phyloP scores from a whole-genome alignment of 2,329 filamentous ascomycete genomes.

The Basipetospora chlamydospora region DNA sequence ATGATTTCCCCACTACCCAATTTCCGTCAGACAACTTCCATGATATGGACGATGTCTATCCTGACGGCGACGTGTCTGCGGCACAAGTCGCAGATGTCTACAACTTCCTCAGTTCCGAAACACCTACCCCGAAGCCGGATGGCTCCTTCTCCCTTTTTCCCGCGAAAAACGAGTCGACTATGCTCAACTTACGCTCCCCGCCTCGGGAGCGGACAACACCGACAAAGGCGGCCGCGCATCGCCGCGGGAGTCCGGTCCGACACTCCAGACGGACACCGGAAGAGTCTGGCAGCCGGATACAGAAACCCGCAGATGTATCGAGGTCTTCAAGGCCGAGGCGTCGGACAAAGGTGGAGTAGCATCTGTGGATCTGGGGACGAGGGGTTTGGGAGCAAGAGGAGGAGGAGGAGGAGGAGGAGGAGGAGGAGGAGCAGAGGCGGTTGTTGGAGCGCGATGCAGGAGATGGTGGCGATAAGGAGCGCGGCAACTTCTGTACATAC shows the following conservation, averaged over 20 bases:
- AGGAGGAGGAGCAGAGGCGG: slow-evolving; percentile 2
- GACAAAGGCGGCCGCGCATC: not conserved
- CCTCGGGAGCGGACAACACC: not conserved
- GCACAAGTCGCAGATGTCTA: slow-evolving; percentile 1
- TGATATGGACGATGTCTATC: not conserved
- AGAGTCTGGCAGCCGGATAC: slow-evolving; percentile 4
- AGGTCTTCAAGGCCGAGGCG: not conserved
- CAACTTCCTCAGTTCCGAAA: slow-evolving; percentile 2
- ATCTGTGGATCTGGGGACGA: not conserved
- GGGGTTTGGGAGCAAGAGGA: not conserved
- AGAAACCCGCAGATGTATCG: slow-evolving; percentile 2
- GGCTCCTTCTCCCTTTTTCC: not conserved
- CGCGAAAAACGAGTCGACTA: no score
- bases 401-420: not conserved
- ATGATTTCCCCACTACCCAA: slow-evolving; percentile 5
- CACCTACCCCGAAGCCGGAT: slow-evolving; percentile 3
- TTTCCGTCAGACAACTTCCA: not conserved
- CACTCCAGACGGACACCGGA: slow-evolving; percentile 4
- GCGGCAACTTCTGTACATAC: no score
- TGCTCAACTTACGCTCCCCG: no score
- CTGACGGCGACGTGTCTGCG: no score
- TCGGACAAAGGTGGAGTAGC: slow-evolving; percentile 2
- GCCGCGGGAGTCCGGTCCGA: slow-evolving; percentile 2
- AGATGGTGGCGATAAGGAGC: not conserved
- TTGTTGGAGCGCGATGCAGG: no score